Conservation (phyloP, 768 basidiomycete species). For the Cytidiella melzeri region DNA sequence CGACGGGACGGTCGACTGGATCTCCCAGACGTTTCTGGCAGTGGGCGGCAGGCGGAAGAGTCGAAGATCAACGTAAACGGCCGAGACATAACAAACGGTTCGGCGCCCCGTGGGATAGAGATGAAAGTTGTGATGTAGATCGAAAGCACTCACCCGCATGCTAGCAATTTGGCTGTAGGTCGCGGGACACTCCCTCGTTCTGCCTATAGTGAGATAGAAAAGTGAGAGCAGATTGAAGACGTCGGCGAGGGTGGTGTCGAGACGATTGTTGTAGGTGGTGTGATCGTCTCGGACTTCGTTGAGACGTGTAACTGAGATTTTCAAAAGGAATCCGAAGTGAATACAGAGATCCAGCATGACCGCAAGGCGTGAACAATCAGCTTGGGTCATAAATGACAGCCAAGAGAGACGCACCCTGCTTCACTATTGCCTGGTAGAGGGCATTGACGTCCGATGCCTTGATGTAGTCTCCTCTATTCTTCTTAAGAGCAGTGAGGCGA, state of each 20-base stretch:
- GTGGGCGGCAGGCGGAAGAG: neutral
- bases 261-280: slow-evolving; percentile 73
- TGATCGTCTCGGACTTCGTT: slow-evolving; percentile 85
- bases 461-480: slow-evolving; percentile 88
- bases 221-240: slow-evolving; percentile 93
- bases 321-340: slow-evolving; percentile 2
- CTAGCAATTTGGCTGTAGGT: slow-evolving; percentile 95
- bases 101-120: neutral
- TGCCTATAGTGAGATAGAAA: slow-evolving; percentile 97
- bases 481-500: slow-evolving; percentile 89
- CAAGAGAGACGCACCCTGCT: slow-evolving; percentile 63
- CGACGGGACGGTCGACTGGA: no score
- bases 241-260: slow-evolving; percentile 93
- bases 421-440: slow-evolving; percentile 89
- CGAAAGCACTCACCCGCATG: slow-evolving; percentile 72
- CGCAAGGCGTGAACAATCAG: neutral
- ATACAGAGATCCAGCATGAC: neutral
- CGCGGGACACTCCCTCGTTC: slow-evolving; percentile 89
- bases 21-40: no score
- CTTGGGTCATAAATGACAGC: neutral
- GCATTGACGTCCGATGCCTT: slow-evolving; percentile 89
- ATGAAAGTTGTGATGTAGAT: neutral
- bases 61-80: neutral
- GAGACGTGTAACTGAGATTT: slow-evolving; percentile 68
- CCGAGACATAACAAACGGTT: neutral